Base-by-base conservation (phyloP, 2,329 filamentous ascomycete species). In the Chaetomiaceae sp. region DNA sequence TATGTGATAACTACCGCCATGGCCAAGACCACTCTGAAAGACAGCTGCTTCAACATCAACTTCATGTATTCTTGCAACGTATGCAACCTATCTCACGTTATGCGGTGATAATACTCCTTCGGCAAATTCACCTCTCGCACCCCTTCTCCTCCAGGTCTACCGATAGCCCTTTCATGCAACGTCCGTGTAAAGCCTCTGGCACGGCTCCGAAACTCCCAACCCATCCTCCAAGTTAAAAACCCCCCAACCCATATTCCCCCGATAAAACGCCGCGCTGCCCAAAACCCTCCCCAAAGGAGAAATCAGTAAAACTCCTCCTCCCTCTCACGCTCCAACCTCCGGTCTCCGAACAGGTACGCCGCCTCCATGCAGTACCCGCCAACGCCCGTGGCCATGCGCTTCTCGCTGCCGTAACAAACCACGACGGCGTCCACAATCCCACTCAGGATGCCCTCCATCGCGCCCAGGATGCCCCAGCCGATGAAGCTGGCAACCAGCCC, bases 381-480 rank as follows among this genome's bases (percentile, higher is more conserved):
- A 41, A 75, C 78, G 17, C 78, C 79, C 52, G 77, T 78, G 45
- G 73, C 76, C 67, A 83, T 83, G 42, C 77, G 79, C 56, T 84
- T 76, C 68, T 98, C 93, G 59, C 88, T 95, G 20, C 87, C 89
- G 78, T 95, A 97, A 70, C 93, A 98, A 11, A 98, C 84, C 19
- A 97, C 78, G 29, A 88, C 83, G 3, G 86, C 89, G 65, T 95
- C 89, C 4, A 95, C 79, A 42, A 95, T 89, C 43, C 88, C 88
- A 42, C 86, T 86, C 19, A 95, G 69, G 15, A 95, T 85, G 12
- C 88, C 86, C 62, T 95, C 90, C 77, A 95, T 91, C 2, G 89
- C 86, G 20, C 89, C 88, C 41, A 98, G 72, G 1, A 97, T 83
- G 5, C 88, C 89, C 83, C 93, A 98, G 7, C 93, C 93, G 56